These are phyloP conservation scores for Coniella vitis DNA, from an alignment of 2,329 filamentous ascomycete genomes.

Conservation along the genomic window DNA sequence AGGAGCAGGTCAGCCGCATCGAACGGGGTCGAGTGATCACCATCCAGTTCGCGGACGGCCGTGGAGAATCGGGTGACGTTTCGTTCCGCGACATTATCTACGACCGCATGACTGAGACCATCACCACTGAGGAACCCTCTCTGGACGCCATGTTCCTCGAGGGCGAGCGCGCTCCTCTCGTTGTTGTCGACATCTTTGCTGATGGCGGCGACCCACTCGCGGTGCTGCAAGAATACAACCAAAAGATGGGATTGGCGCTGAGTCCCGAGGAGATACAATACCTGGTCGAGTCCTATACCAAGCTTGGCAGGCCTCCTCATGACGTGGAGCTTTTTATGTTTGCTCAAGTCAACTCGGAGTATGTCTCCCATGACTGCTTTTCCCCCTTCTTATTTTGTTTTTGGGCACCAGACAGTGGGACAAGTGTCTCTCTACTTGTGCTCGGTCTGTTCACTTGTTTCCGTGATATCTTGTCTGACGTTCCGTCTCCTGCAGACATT, in stretches of 20 bases:
- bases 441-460: conserved; percentile 60
- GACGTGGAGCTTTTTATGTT: conserved; percentile 99
- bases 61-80: conserved; percentile 42
- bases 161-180: conserved; percentile 52
- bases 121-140: conserved; percentile 60
- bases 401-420: neutral
- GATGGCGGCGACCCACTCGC: conserved; percentile 59
- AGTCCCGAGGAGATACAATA: conserved; percentile 90
- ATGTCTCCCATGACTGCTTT: conserved; percentile 30
- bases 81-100: conserved; percentile 66
- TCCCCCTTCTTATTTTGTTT: neutral
- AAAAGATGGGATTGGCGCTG: conserved; percentile 74
- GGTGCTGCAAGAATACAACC: conserved; percentile 76
- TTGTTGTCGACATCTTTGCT: conserved; percentile 68
- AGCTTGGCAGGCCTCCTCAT: conserved; percentile 61
- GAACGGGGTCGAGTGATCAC: conserved; percentile 80
- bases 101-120: conserved; percentile 92
- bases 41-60: conserved; percentile 50
- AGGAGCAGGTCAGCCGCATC: conserved; percentile 63
- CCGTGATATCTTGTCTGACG: conserved; percentile 69
- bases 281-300: conserved; percentile 74
- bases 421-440: conserved; percentile 13
- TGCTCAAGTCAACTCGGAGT: conserved; percentile 97
- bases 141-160: conserved; percentile 75
- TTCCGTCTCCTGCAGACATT: conserved; percentile 34